A percentile compares a stretch with the other conserved stretches of the same genome.
phyloP scores from a whole-genome alignment of 805 yeast species.

The Saccharomycopsis synnaedendra region DNA sequence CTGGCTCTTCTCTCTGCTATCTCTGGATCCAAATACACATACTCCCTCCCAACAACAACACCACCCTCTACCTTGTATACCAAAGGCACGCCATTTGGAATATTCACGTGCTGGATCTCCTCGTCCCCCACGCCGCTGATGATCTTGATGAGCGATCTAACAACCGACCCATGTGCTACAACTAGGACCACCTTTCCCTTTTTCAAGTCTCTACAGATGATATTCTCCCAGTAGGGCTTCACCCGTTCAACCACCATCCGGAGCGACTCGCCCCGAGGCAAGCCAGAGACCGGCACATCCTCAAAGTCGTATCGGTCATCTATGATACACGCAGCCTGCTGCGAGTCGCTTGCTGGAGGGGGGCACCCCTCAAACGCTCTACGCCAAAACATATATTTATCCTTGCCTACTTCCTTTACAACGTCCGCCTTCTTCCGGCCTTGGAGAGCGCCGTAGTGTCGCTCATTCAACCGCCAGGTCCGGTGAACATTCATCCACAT shows the following conservation, averaged over 20 bases:
- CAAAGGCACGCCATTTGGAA: conserved; percentile 78
- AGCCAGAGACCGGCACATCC: conserved; percentile 33
- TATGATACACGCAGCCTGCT: conserved; percentile 27
- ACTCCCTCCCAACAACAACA: conserved; percentile 38
- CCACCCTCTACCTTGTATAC: conserved; percentile 47
- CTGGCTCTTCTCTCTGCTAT: conserved; percentile 70
- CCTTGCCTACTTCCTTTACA: conserved; percentile 54
- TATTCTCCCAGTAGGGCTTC: conserved; percentile 40
- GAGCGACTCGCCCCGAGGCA: conserved; percentile 68
- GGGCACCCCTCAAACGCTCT: conserved; percentile 72
- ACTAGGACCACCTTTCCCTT: conserved; percentile 47
- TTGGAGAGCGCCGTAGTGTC: conserved; percentile 97
- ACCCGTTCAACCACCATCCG: conserved; percentile 60
- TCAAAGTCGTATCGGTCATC: conserved; percentile 24
- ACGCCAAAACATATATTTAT: conserved; percentile 68
- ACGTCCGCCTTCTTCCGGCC: conserved; percentile 65
- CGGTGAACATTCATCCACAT: conserved; percentile 68
- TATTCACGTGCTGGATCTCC: conserved; percentile 62
- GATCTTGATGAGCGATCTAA: conserved; percentile 62
- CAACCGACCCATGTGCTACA: conserved; percentile 77
- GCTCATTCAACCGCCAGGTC: conserved; percentile 96
- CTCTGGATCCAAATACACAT: conserved; percentile 70
- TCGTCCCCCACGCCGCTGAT: conserved; percentile 54
- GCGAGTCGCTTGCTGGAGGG: conserved; percentile 30
- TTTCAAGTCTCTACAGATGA: conserved; percentile 37